Conservation (phyloP, 1,139 yeast species). For the Eremothecium coryli region DNA sequence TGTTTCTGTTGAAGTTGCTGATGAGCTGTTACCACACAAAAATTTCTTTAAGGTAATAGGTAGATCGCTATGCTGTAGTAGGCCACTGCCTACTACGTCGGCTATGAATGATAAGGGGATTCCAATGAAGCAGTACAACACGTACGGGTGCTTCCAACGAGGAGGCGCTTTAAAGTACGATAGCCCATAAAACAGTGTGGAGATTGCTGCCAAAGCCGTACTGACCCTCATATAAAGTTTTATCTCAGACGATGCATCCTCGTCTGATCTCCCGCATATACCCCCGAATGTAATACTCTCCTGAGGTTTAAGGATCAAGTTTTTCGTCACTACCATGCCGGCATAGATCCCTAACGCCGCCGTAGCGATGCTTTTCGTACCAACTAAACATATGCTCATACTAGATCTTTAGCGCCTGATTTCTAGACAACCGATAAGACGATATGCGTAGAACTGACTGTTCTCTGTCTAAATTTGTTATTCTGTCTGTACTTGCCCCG, state of each 20-base stretch:
- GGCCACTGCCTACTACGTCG: constrained; percentile 1
- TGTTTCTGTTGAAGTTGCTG: no score
- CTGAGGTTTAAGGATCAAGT: constrained; percentile 2
- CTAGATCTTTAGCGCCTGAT: no score
- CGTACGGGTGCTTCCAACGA: constrained; percentile 12
- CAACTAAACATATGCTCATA: constrained; percentile 12
- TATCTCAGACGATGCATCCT: constrained; percentile 3
- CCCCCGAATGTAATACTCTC: background rate
- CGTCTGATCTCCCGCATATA: constrained; percentile 5
- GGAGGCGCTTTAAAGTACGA: constrained; percentile 13
- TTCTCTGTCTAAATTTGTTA: no score
- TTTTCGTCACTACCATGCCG: constrained; percentile 7
- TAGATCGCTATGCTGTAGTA: no score
- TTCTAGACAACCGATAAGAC: background rate
- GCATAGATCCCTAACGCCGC: constrained; percentile 11
- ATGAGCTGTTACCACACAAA: no score
- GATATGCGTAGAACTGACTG: no score
- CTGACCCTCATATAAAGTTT: constrained; percentile 2
- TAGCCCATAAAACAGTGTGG: constrained; percentile 9
- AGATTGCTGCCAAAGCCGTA: constrained; percentile 8
- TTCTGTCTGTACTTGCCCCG: no score
- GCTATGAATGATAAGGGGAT: constrained; percentile 7
- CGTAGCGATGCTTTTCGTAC: constrained; percentile 12
- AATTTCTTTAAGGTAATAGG: no score
- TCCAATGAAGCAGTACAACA: constrained; percentile 10